Evolutionary conservation across 2,329 filamentous ascomycete genomes (phyloP).

Genomic region (Colletotrichum tamarilloi): DNA sequence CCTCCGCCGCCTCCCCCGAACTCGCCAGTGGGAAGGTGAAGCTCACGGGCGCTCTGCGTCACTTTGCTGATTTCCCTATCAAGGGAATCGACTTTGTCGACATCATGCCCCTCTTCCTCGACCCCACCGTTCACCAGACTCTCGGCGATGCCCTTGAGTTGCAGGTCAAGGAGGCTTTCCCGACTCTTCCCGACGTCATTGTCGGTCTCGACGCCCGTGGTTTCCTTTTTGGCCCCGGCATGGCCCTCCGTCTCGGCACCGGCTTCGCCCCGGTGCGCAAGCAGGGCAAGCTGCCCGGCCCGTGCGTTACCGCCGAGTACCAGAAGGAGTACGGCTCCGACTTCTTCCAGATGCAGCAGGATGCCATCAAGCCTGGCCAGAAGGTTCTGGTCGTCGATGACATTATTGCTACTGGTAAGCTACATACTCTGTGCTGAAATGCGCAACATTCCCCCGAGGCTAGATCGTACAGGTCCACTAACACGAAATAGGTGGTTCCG

Average conservation of each 20-base stretch:
- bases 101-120: slow-evolving; percentile 94
- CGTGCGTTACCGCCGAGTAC: slow-evolving; percentile 85
- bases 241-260: slow-evolving; percentile 85
- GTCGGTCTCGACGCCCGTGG: slow-evolving; percentile 94
- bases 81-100: slow-evolving; percentile 97
- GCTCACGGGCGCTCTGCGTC: slow-evolving; percentile 79
- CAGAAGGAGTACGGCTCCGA: slow-evolving; percentile 97
- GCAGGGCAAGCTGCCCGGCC: slow-evolving; percentile 93
- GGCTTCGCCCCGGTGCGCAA: slow-evolving; percentile 95
- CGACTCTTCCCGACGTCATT: slow-evolving; percentile 83
- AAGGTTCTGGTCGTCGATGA: slow-evolving; percentile 95
- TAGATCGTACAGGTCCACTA: slow-evolving; percentile 29
- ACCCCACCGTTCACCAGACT: slow-evolving; percentile 76
- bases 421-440: not conserved
- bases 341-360: slow-evolving; percentile 94
- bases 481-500: slow-evolving; percentile 79
- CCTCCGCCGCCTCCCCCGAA: slow-evolving; percentile 72
- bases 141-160: slow-evolving; percentile 89
- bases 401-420: slow-evolving; percentile 95
- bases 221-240: slow-evolving; percentile 92
- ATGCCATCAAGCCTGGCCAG: slow-evolving; percentile 85
- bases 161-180: slow-evolving; percentile 75
- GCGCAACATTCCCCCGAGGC: slow-evolving; percentile 7
- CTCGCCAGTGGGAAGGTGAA: slow-evolving; percentile 76
- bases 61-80: slow-evolving; percentile 92